These are phyloP conservation scores for Neonectria neomacrospora DNA, from an alignment of 2,329 filamentous ascomycete genomes.

Conservation along the genomic window DNA sequence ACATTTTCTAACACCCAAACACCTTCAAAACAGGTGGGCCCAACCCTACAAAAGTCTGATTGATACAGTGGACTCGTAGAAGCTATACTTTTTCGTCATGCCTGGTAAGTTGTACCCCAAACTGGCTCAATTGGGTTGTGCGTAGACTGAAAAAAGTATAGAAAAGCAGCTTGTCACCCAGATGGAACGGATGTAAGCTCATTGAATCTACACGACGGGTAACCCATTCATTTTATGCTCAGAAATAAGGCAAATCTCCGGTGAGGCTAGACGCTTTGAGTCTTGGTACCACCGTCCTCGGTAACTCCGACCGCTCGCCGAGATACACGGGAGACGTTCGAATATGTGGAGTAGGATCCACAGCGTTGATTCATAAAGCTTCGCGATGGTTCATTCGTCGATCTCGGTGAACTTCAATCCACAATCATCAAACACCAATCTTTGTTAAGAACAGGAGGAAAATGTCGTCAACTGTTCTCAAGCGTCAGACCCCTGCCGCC, in stretches of 20 bases:
- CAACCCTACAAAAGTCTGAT: background rate
- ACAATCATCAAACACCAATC: background rate
- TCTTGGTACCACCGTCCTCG: background rate
- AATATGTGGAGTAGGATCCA: background rate
- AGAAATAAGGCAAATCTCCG: background rate
- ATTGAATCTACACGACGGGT: background rate
- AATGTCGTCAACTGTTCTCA: slow-evolving; percentile 36
- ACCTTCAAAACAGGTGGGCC: background rate
- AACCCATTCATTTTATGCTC: background rate
- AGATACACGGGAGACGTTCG: slow-evolving; percentile 4
- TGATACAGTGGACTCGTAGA: background rate
- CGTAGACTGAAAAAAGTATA: background rate
- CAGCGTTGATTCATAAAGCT: slow-evolving; percentile 4
- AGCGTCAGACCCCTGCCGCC: slow-evolving; percentile 25
- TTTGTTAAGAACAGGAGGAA: background rate
- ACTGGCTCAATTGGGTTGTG: background rate
- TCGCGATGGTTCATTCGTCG: background rate
- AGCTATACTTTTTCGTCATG: background rate
- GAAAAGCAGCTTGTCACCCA: background rate
- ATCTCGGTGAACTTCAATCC: background rate
- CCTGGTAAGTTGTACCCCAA: background rate
- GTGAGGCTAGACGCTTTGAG: slow-evolving; percentile 18
- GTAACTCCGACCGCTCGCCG: slow-evolving; percentile 10
- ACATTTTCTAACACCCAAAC: background rate
- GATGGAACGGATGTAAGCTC: background rate